Base-by-base conservation (phyloP, 805 yeast species). In the Kodamaea leandrae region DNA sequence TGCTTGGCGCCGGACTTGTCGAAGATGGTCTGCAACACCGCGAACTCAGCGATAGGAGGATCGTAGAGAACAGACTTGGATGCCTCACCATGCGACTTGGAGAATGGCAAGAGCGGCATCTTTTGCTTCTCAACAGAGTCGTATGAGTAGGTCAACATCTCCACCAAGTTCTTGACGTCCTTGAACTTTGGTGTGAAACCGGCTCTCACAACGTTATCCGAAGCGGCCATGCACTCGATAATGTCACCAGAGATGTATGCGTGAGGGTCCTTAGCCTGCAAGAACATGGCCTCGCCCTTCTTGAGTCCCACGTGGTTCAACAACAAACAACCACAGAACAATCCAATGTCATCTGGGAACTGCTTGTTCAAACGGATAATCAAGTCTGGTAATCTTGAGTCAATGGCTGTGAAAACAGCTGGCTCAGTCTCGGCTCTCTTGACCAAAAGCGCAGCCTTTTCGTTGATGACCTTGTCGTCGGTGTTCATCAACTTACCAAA, bases 121-220 rank as follows among this genome's bases (percentile, higher is more conserved):
- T 88, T 89, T 71, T 93, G 99, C 60, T 89, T 89, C 52, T 82
- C 89, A 37, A 91, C 96, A 17, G 95, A 81, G 41, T 86, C 95
- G 55, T 85, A 85, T 19, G 86, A 74, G 62, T 91, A 93, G 3
- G 96, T 90, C 61, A 93, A 78, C 93, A 87, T 87, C 40, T 77
- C 79, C 32, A 93, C 97, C 58, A 93, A 78, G 55, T 85, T 88
- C 44, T 81, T 66, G 46, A 93, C 98, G 64, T 93, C 99, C 68
- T 91, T 93, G 72, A 91, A 93, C 65, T 93, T 93, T 47, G 99
- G 99, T n/a, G 99, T 93, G 74, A 93, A 93, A 10, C 99, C 99
- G 3, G 97, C 96, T 64, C 99, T 80, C 37, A 93, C 97, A 43
- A 93, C 99, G 57, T 93, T 93, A 64, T 93, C 99, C 29, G 95